A percentile compares a stretch with the other conserved stretches of the same genome.
phyloP scores from a whole-genome alignment of 2,329 filamentous ascomycete species.

The Penicillium sp. region DNA sequence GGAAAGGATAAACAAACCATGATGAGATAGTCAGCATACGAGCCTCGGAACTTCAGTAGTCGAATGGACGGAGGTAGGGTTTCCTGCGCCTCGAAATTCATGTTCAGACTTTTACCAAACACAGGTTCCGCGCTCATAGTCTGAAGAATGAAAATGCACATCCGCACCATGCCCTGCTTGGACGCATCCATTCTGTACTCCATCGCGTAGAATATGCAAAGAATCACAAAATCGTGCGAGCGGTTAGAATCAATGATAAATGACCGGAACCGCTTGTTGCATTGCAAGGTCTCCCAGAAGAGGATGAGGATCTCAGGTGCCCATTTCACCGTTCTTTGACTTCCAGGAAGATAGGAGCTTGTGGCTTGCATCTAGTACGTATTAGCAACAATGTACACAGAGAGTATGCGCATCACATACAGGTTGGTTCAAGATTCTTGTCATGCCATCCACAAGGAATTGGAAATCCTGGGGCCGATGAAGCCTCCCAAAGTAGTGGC shows the following conservation, averaged over 20 bases:
- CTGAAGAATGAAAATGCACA: conserved; percentile 96
- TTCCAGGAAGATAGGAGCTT: conserved; percentile 79
- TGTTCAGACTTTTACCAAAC: conserved; percentile 87
- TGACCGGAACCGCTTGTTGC: conserved; percentile 92
- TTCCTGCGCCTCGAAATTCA: conserved; percentile 81
- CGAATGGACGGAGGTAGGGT: conserved; percentile 76
- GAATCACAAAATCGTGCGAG: conserved; percentile 84
- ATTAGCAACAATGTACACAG: not conserved
- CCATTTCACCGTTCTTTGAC: conserved; percentile 74
- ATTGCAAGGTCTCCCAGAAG: conserved; percentile 95
- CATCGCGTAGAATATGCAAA: conserved; percentile 87
- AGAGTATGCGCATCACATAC: conserved; percentile 31
- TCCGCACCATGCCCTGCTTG: conserved; percentile 86
- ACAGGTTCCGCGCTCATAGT: conserved; percentile 89
- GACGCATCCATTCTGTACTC: conserved; percentile 81
- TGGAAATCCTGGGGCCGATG: conserved; percentile 96
- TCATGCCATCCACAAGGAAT: conserved; percentile 93
- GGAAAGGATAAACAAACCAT: conserved; percentile 51
- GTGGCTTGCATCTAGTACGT: conserved; percentile 67
- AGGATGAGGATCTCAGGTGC: conserved; percentile 94
- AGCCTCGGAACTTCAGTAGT: conserved; percentile 77
- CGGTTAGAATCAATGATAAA: conserved; percentile 96
- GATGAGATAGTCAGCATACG: conserved; percentile 89
- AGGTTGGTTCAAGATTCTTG: conserved; percentile 83
- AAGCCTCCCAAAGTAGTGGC: conserved; percentile 83